These are phyloP conservation scores for Corniculantispora saksenae DNA, from an alignment of 2,329 filamentous ascomycete species.

Conservation along the genomic window DNA sequence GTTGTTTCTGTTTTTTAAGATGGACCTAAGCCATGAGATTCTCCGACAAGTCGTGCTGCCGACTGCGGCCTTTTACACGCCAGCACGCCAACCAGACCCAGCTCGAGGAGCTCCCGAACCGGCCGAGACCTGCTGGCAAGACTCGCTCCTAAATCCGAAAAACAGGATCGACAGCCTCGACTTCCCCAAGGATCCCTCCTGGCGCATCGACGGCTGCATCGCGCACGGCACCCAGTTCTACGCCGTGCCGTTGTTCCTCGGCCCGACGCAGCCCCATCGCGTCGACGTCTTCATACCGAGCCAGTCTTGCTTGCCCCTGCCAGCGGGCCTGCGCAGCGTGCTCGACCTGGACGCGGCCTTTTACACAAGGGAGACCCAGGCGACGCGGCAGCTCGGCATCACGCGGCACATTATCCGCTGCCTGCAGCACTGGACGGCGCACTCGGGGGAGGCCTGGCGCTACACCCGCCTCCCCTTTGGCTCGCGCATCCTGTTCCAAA, in stretches of 20 bases:
- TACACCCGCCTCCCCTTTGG: conserved; percentile 57
- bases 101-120: neutral
- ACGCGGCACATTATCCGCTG: conserved; percentile 55
- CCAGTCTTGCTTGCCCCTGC: conserved; percentile 38
- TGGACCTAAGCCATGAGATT: conserved; percentile 55
- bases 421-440: conserved; percentile 52
- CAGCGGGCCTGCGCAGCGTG: conserved; percentile 41
- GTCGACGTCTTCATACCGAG: conserved; percentile 61
- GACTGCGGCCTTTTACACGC: conserved; percentile 51
- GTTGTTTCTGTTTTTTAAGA: conserved; percentile 27
- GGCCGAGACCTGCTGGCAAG: conserved; percentile 40
- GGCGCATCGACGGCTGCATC: conserved; percentile 61
- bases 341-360: conserved; percentile 49
- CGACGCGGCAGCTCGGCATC: conserved; percentile 52
- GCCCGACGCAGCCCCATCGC: conserved; percentile 49
- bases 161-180: conserved; percentile 61
- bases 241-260: conserved; percentile 54
- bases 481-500: conserved; percentile 56
- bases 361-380: conserved; percentile 52
- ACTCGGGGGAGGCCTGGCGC: conserved; percentile 32
- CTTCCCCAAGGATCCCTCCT: conserved; percentile 45
- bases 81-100: conserved; percentile 19
- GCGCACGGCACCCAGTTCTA: conserved; percentile 60
- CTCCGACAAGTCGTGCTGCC: conserved; percentile 60
- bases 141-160: conserved; percentile 58